Conservation (phyloP, 2,329 filamentous ascomycete species). For the Albifimbria verrucaria region DNA sequence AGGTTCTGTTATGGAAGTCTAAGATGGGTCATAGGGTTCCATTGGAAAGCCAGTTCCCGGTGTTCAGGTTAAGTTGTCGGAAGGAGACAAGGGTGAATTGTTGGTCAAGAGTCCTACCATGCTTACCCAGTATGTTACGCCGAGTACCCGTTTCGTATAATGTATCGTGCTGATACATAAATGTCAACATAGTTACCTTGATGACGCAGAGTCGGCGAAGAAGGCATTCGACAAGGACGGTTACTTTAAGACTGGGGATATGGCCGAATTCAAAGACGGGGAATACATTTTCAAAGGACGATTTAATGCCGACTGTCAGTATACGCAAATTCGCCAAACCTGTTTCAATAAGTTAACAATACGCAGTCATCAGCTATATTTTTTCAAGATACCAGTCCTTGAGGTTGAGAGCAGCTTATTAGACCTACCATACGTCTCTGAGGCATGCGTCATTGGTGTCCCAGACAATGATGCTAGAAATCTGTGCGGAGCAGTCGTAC, state of each 20-base stretch:
- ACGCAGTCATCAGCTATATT: too few relatives aligned
- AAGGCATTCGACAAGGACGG: conserved; percentile 77
- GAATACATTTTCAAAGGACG: conserved; percentile 17
- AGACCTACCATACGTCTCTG: conserved; percentile 14
- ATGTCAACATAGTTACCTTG: conserved; percentile 20
- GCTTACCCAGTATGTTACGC: conserved; percentile 14
- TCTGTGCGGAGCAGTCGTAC: conserved; percentile 16
- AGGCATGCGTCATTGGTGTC: conserved; percentile 15
- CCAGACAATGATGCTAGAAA: conserved; percentile 14
- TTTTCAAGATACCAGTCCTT: conserved; percentile 10
- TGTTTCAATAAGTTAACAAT: too few relatives aligned
- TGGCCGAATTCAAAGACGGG: conserved; percentile 61
- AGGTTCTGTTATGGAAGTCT: too few relatives aligned
- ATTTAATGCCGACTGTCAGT: conserved; percentile 14
- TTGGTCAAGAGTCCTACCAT: conserved; percentile 12
- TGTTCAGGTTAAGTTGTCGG: conserved; percentile 9
- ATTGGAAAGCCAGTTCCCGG: conserved; percentile 4
- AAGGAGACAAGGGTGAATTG: conserved; percentile 15
- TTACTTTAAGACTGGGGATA: conserved; percentile 91
- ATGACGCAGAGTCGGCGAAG: conserved; percentile 68
- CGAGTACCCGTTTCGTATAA: too few relatives aligned
- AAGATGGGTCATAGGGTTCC: not conserved
- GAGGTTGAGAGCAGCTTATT: conserved; percentile 13
- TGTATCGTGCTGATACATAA: too few relatives aligned
- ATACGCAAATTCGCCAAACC: too few relatives aligned